These are phyloP conservation scores for Penicillium soppii DNA, from an alignment of 495 filamentous ascomycete genomes.

Conservation along the genomic window DNA sequence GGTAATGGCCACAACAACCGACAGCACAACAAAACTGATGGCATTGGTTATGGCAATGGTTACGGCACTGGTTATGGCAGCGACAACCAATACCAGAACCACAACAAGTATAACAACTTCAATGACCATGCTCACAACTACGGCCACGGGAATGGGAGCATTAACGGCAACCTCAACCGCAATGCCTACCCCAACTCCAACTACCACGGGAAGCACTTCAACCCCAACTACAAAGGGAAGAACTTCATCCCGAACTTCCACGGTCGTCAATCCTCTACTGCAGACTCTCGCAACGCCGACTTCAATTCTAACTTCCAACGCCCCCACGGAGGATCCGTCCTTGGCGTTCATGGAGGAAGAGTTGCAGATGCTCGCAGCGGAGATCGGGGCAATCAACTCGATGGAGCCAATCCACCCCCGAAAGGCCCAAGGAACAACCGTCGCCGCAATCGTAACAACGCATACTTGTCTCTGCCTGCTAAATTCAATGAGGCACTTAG, in stretches of 20 bases:
- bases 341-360: background rate
- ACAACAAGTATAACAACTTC: background rate
- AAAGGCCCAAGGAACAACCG: background rate
- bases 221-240: constrained; percentile 1
- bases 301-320: background rate
- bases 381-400: background rate
- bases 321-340: background rate
- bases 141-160: background rate
- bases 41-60: background rate
- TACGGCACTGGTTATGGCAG: background rate
- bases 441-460: background rate
- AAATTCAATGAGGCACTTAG: background rate
- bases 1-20: background rate
- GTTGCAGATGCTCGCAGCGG: background rate
- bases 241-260: background rate
- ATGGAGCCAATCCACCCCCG: background rate
- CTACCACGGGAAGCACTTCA: constrained; percentile 1
- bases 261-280: no score
- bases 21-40: background rate
- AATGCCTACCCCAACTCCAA: background rate
- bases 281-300: no score
- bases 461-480: background rate
- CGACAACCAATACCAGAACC: background rate
- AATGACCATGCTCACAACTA: background rate
- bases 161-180: background rate